A percentile compares a stretch with the other conserved stretches of the same genome.
phyloP scores from a whole-genome alignment of 2,329 filamentous ascomycete genomes.

The Xylaria sp. region DNA sequence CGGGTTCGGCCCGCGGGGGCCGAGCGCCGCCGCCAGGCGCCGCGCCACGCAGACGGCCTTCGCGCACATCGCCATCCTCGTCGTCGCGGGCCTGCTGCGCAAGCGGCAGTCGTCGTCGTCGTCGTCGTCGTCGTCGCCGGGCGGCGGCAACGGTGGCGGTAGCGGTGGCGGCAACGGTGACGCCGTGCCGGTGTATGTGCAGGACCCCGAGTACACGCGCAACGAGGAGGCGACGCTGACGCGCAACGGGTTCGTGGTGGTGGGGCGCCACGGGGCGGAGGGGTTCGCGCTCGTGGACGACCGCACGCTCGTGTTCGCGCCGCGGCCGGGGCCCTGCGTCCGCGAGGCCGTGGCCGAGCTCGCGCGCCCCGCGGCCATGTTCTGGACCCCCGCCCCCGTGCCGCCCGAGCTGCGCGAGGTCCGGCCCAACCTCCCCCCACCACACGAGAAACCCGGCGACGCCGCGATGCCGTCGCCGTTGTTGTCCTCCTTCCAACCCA shows the following conservation, averaged over 20 bases:
- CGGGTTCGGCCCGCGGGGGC: constrained; percentile 11
- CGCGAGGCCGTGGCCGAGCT: constrained; percentile 24
- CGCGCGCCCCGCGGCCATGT: constrained; percentile 24
- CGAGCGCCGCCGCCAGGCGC: background rate
- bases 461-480: too few species aligned
- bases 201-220: constrained; percentile 18
- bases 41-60: background rate
- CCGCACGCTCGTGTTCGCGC: constrained; percentile 21
- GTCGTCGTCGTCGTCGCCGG: constrained; percentile 6
- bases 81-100: background rate
- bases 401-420: constrained; percentile 5
- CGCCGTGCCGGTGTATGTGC: constrained; percentile 13
- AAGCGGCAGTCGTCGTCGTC: constrained; percentile 7
- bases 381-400: constrained; percentile 18
- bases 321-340: constrained; percentile 6
- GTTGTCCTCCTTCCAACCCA: background rate
- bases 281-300: constrained; percentile 20
- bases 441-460: too few species aligned
- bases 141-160: too few species aligned
- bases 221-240: constrained; percentile 15
- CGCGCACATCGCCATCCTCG: background rate
- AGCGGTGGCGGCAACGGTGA: too few species aligned
- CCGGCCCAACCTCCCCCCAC: background rate
- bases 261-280: constrained; percentile 13
- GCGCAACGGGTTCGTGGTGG: constrained; percentile 9